Evolutionary conservation across 495 filamentous ascomycete genomes (phyloP).

Genomic region (Lichina pygmaea): DNA sequence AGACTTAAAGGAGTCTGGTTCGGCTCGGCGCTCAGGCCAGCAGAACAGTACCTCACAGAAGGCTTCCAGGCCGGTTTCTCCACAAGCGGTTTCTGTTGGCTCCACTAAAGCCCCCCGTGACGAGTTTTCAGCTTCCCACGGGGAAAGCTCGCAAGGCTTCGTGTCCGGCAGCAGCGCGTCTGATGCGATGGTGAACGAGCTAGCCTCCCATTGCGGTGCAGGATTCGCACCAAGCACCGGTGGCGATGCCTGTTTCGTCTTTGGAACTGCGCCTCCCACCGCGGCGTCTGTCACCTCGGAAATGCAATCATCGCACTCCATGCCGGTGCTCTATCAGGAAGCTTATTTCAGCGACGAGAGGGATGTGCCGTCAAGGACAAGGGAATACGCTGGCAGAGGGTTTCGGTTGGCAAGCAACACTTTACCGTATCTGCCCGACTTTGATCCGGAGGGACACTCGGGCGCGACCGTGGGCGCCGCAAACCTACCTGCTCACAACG

Average conservation of each 20-base stretch:
- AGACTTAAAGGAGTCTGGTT: conserved; percentile 38
- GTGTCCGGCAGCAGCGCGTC: neutral
- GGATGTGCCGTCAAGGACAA: conserved; percentile 53
- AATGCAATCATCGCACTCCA: conserved; percentile 10
- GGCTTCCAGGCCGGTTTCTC: neutral
- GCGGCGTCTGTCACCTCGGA: conserved; percentile 10
- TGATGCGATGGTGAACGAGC: neutral
- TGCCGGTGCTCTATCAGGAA: conserved; percentile 51
- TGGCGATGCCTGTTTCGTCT: neutral
- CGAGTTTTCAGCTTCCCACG: neutral
- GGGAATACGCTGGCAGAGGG: conserved; percentile 74
- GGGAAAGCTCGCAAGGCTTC: neutral
- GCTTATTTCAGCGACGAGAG: conserved; percentile 66
- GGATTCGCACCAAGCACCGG: neutral
- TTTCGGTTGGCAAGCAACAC: conserved; percentile 54
- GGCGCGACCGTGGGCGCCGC: conserved; percentile 23
- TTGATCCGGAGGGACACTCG: conserved; percentile 37
- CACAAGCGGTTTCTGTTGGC: neutral
- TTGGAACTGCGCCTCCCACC: conserved; percentile 8
- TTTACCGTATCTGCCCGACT: conserved; percentile 50
- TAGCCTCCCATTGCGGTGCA: neutral
- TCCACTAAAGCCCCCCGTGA: neutral
- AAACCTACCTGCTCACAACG: conserved; percentile 17
- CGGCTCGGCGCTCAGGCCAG: conserved; percentile 42
- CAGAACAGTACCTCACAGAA: conserved; percentile 20